A percentile compares a stretch with the other conserved stretches of the same genome.
Conservation (phyloP, 2,329 filamentous ascomycete genomes). For the Claviceps sp. region DNA sequence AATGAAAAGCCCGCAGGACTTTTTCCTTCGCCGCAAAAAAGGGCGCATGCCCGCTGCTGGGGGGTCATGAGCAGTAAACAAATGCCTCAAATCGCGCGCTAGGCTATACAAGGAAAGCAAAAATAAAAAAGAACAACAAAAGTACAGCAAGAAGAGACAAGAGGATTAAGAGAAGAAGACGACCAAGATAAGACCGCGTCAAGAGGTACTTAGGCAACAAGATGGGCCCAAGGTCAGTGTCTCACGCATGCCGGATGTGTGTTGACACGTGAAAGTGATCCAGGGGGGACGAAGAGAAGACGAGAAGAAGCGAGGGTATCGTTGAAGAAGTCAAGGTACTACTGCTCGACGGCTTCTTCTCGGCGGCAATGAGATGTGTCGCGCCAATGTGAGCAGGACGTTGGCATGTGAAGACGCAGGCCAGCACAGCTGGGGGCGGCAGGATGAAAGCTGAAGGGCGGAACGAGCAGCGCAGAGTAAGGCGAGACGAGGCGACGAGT, state of each 20-base stretch:
- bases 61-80: no score
- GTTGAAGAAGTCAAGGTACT: no score
- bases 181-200: not conserved
- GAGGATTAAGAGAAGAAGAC: not conserved
- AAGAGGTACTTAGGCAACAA: not conserved
- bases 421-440: constrained; percentile 2
- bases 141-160: not conserved
- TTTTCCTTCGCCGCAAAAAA: not conserved
- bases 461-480: not conserved
- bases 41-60: not conserved
- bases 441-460: not conserved
- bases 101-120: not conserved
- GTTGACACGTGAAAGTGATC: no score
- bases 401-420: not conserved
- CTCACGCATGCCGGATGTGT: not conserved
- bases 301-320: no score
- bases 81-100: not conserved
- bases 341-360: no score
- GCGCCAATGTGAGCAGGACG: not conserved
- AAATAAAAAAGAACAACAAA: not conserved
- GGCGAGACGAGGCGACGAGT: not conserved
- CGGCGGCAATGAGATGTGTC: not conserved
- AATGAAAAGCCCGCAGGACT: not conserved
- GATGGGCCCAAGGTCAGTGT: not conserved
- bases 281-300: no score